Percentiles rank a stretch among this genome's conserved stretches.
Evolutionary conservation across 176 grass and related monocot species (phyloP).

Genomic region (Rhynchospora tenuis): DNA sequence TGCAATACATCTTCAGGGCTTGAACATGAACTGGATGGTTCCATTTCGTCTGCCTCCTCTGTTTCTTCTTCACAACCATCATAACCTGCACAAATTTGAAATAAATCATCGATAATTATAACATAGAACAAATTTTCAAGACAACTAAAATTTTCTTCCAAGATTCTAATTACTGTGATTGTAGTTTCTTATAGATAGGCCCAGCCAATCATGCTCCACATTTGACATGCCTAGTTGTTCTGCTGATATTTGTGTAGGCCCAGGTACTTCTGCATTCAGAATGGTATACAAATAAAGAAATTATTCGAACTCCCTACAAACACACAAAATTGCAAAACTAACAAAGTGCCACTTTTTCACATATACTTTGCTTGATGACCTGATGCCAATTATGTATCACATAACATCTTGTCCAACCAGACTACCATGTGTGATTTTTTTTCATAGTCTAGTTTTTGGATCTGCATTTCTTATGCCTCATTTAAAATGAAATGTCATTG

Average conservation of each 20-base stretch:
- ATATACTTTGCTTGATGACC: background rate
- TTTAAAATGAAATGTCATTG: background rate
- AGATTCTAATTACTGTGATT: conserved; percentile 28
- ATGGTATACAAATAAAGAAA: background rate
- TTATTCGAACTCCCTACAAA: background rate
- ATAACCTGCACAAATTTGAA: conserved; percentile 29
- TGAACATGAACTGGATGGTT: conserved; percentile 53
- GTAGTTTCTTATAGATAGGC: conserved; percentile 27
- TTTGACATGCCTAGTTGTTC: conserved; percentile 31
- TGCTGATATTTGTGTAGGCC: conserved; percentile 22
- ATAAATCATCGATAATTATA: background rate
- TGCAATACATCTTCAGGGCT: conserved; percentile 29
- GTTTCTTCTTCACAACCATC: conserved; percentile 25
- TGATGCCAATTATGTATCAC: background rate
- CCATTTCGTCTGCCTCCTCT: conserved; percentile 27
- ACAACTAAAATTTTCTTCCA: background rate
- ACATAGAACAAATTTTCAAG: background rate
- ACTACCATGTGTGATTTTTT: background rate
- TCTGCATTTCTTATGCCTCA: background rate
- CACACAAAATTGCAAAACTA: background rate
- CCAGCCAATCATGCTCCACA: conserved; percentile 41
- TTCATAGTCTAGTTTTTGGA: background rate
- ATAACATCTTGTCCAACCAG: background rate
- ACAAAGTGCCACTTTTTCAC: background rate
- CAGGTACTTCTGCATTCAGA: conserved; percentile 37